A percentile compares a stretch with the other conserved stretches of the same genome.
Conservation (phyloP, 306 rosid genomes). For the Heteromeles arbutifolia region DNA sequence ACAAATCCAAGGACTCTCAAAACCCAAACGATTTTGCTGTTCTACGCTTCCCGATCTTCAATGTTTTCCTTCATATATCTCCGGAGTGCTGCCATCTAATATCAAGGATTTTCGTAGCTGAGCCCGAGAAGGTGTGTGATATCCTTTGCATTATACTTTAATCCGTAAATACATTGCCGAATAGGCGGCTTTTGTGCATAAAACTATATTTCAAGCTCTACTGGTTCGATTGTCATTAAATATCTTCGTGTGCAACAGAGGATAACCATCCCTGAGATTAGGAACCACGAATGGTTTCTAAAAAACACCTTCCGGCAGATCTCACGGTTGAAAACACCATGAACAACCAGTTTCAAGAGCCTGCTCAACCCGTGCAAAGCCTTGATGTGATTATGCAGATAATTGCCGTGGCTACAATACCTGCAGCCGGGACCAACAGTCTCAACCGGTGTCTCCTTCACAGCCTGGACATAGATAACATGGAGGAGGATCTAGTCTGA, state of each 20-base stretch:
- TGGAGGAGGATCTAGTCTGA: constrained; percentile 78
- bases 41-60: constrained; percentile 18
- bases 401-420: constrained; percentile 73
- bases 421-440: constrained; percentile 63
- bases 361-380: constrained; percentile 87
- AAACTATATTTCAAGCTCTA: background rate
- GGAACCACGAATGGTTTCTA: constrained; percentile 86
- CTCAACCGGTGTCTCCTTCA: constrained; percentile 70
- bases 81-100: constrained; percentile 78
- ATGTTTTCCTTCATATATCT: constrained; percentile 38
- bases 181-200: background rate
- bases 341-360: constrained; percentile 61
- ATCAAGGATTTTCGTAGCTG: constrained; percentile 85
- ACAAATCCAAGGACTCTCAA: background rate
- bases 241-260: constrained; percentile 46
- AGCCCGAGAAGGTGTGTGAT: constrained; percentile 64
- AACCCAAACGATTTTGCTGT: background rate
- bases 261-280: constrained; percentile 80
- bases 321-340: constrained; percentile 51
- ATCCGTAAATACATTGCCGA: no score
- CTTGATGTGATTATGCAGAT: constrained; percentile 85
- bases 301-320: constrained; percentile 86
- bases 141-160: background rate
- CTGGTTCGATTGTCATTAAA: background rate
- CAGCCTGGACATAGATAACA: constrained; percentile 84